Percentiles rank a stretch among this genome's conserved stretches.
phyloP scores from a whole-genome alignment of 306 rosid genomes.

The Argentina anserina region DNA sequence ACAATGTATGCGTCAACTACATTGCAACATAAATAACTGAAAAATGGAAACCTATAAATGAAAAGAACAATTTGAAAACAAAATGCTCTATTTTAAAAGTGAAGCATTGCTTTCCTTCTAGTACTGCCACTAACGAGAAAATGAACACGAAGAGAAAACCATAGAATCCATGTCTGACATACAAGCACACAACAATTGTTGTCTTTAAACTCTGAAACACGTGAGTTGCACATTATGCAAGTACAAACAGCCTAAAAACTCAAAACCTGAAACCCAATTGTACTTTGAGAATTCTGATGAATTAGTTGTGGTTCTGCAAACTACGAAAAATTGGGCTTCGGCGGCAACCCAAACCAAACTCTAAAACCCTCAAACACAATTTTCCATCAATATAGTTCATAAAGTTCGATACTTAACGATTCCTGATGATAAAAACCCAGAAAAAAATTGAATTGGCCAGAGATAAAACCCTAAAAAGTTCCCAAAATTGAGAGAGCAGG shows the following conservation, averaged over 20 bases:
- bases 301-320: background rate
- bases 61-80: background rate
- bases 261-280: background rate
- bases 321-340: background rate
- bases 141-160: background rate
- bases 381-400: background rate
- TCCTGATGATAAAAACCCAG: background rate
- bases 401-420: background rate
- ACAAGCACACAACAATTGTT: background rate
- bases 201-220: background rate
- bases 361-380: slow-evolving; percentile 8
- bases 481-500: background rate
- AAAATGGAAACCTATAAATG: background rate
- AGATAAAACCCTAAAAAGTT: background rate
- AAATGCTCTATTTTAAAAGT: background rate
- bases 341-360: background rate
- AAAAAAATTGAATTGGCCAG: background rate
- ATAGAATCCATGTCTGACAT: background rate
- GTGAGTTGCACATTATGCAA: background rate
- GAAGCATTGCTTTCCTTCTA: background rate
- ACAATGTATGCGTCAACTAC: background rate
- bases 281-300: background rate
- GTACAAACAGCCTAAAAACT: background rate
- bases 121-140: background rate
- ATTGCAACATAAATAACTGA: background rate